Evolutionary conservation across 2,329 filamentous ascomycete genomes (phyloP), one percentile per base, ranked within the genome.

Genomic region (Colletotrichum salicis): DNA sequence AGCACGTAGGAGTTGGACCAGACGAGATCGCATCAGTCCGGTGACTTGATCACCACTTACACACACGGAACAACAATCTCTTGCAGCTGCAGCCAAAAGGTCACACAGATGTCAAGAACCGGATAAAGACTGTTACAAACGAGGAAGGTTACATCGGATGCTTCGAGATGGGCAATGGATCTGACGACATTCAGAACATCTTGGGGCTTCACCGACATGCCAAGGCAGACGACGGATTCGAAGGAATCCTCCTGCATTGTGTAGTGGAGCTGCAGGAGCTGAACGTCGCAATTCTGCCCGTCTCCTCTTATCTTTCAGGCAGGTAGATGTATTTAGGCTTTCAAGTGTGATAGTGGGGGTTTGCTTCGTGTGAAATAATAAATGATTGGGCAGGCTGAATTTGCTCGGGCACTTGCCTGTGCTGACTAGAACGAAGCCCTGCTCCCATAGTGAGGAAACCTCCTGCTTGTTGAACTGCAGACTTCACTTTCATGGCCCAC

Each of bases 201-300:
- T 11, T 22, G 19, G 8, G 6, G 41, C n/a, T 48, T 22, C 41
- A 48, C 41, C 41, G 41, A n/a, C 41, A 4, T 11, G 41, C 41
- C 63, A 59, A 55, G 64, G 12, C 52, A 29, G 27, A 15, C 59
- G 64, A 67, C 29, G 41, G 56, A 41, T 19, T 45, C 31, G 56
- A 45, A 67, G 57, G 57, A 66, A n/a, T 33, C 29, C 10, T 6
- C 6, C 54, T 12, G 54, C 54, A 29, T 56, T 6, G 24, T 29
- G 24, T 4, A 13, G 33, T 45, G 56, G 48, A 45, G 57, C 33
- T 41, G 22, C 5, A 24, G 19, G 56, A 60, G 22, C 10, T 5
- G n/a, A n/a, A 2, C 35, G 33, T 41, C 31, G 31, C 33, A 10
- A 13, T 27, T 15, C 7, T 13, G 5, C 41, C 11, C 31, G n/a